phyloP scores from a whole-genome alignment of 768 basidiomycete genomes.

The Porphyrellus cyaneotinctus region DNA sequence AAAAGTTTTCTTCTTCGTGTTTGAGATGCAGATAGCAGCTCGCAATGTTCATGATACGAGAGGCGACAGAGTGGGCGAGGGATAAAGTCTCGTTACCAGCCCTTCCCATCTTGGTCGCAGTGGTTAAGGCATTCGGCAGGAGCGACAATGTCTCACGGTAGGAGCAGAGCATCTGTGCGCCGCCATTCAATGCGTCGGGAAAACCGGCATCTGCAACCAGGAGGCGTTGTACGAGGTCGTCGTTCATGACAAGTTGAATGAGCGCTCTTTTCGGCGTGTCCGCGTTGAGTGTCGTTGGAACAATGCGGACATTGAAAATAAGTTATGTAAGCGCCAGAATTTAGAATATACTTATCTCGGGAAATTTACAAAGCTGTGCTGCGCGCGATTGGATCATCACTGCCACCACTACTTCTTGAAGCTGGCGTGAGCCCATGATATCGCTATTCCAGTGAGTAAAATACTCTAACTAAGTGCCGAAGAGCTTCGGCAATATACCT shows the following conservation, averaged over 20 bases:
- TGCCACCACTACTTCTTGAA: background rate
- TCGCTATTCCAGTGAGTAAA: accelerated
- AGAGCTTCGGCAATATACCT: background rate
- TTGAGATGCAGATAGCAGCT: constrained; percentile 6
- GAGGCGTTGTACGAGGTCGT: too few species aligned
- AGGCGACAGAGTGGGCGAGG: background rate
- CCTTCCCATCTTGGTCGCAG: background rate
- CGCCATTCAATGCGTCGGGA: too few species aligned
- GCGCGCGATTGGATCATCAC: too few species aligned
- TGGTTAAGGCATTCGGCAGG: too few species aligned
- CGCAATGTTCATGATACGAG: constrained; percentile 2
- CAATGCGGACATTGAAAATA: constrained; percentile 20
- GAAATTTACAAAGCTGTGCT: background rate
- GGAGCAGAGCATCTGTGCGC: too few species aligned
- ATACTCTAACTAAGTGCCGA: background rate
- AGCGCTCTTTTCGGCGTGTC: too few species aligned
- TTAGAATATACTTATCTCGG: too few species aligned
- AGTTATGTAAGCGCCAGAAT: constrained; percentile 1
- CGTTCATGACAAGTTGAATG: too few species aligned
- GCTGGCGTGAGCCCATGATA: background rate
- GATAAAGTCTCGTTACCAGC: background rate
- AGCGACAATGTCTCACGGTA: too few species aligned
- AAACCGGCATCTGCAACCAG: too few species aligned
- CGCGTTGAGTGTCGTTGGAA: too few species aligned
- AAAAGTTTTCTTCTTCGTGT: background rate